Percentiles rank a stretch among this genome's conserved stretches.
Evolutionary conservation across 1,284 basidiomycete genomes (phyloP).

Genomic region (Moesziomyces antarcticus): DNA sequence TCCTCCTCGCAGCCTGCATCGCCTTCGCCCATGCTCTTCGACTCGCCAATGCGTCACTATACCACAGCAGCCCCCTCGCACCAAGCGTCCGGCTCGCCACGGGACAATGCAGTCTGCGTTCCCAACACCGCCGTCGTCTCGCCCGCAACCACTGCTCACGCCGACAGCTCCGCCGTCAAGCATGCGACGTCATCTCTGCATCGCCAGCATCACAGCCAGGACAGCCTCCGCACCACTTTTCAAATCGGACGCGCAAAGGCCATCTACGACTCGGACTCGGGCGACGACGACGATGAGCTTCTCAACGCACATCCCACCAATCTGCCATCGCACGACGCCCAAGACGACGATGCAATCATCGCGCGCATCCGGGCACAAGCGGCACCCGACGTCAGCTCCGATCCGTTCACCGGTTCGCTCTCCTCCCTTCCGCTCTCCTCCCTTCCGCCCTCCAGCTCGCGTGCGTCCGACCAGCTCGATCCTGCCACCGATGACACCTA

Average conservation of each 20-base stretch:
- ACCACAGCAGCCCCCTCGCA: constrained; percentile 8
- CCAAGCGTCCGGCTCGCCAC: not conserved
- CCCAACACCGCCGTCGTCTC: constrained; percentile 26
- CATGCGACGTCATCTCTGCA: constrained; percentile 12
- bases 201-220: constrained; percentile 21
- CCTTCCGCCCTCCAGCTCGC: constrained; percentile 24
- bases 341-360: constrained; percentile 26
- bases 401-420: constrained; percentile 36
- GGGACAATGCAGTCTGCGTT: constrained; percentile 17
- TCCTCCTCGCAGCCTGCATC: constrained; percentile 36
- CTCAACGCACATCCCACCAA: not conserved
- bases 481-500: constrained; percentile 8
- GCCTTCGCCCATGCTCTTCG: constrained; percentile 30
- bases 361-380: constrained; percentile 33
- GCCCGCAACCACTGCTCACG: constrained; percentile 25
- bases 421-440: constrained; percentile 34
- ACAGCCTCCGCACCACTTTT: constrained; percentile 13
- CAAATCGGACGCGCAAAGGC: constrained; percentile 30
- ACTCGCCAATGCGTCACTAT: constrained; percentile 38
- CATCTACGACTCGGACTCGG: constrained; percentile 46
- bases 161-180: constrained; percentile 32
- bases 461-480: constrained; percentile 12
- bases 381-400: constrained; percentile 19
- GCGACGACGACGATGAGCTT: constrained; percentile 19
- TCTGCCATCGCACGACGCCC: not conserved